phyloP scores from a whole-genome alignment of 768 basidiomycete genomes.

The Lactarius sanguifluus region DNA sequence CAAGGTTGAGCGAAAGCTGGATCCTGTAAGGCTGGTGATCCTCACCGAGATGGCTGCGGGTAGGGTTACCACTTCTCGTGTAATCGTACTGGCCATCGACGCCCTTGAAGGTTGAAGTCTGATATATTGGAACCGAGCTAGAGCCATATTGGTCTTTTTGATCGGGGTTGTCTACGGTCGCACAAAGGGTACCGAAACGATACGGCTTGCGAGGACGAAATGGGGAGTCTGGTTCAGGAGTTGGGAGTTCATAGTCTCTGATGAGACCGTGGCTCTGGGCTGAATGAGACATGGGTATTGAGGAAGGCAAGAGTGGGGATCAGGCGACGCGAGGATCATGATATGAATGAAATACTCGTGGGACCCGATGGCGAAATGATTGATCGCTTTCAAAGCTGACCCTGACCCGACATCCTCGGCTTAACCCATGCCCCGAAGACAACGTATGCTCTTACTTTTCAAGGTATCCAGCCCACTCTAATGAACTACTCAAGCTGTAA shows the following conservation, averaged over 20 bases:
- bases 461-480: neutral
- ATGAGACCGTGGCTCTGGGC: slow-evolving; percentile 15
- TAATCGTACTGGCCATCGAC: slow-evolving; percentile 90
- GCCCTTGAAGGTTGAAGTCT: slow-evolving; percentile 97
- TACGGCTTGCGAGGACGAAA: slow-evolving; percentile 67
- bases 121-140: slow-evolving; percentile 95
- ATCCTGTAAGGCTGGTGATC: slow-evolving; percentile 21
- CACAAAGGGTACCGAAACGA: slow-evolving; percentile 87
- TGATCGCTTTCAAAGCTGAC: slow-evolving; percentile 9
- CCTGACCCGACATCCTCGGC: slow-evolving; percentile 19
- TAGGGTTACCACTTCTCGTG: slow-evolving; percentile 93
- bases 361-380: slow-evolving; percentile 28
- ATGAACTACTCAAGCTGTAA: slow-evolving; percentile 39
- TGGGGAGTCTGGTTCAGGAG: slow-evolving; percentile 81
- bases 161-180: slow-evolving; percentile 86
- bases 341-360: slow-evolving; percentile 24
- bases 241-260: slow-evolving; percentile 57
- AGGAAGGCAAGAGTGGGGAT: neutral
- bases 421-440: slow-evolving; percentile 23
- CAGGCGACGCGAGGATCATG: neutral
- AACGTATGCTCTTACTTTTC: slow-evolving; percentile 10
- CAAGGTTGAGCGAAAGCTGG: neutral
- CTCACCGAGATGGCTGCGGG: slow-evolving; percentile 89
- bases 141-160: slow-evolving; percentile 96
- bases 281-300: slow-evolving; percentile 15